Percentiles rank a stretch among this genome's conserved stretches.
Evolutionary conservation across 2,329 filamentous ascomycete genomes (phyloP).

Genomic region (Apiospora malaysiana): DNA sequence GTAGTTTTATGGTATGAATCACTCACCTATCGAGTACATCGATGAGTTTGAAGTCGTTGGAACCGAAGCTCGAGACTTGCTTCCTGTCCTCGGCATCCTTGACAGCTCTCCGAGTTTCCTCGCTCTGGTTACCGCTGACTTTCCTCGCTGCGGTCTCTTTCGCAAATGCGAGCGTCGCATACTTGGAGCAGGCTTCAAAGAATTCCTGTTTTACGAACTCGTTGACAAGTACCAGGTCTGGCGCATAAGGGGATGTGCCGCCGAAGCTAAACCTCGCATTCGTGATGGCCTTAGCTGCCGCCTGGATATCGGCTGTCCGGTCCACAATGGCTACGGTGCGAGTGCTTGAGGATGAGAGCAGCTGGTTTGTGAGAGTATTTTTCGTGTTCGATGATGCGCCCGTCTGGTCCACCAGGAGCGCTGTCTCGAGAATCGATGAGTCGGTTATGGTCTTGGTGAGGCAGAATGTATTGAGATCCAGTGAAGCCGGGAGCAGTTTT

Average conservation of each 20-base stretch:
- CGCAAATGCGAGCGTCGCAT: slow-evolving; percentile 38
- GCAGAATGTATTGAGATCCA: slow-evolving; percentile 37
- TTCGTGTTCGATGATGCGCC: not conserved
- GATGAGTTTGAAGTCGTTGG: slow-evolving; percentile 34
- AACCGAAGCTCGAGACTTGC: slow-evolving; percentile 34
- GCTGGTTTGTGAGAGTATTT: slow-evolving; percentile 24
- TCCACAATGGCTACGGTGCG: slow-evolving; percentile 64
- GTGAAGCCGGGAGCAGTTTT: slow-evolving; percentile 29
- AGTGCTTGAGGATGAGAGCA: slow-evolving; percentile 24
- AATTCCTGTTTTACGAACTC: slow-evolving; percentile 64
- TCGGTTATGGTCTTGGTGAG: slow-evolving; percentile 31
- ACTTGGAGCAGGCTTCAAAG: slow-evolving; percentile 52
- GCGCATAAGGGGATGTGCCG: slow-evolving; percentile 64
- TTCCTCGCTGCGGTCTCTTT: slow-evolving; percentile 25
- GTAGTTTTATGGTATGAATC: not conserved
- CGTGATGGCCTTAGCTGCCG: slow-evolving; percentile 59
- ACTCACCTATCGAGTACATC: slow-evolving; percentile 36
- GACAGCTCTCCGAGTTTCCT: slow-evolving; percentile 30
- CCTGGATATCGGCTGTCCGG: slow-evolving; percentile 59
- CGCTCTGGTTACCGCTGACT: slow-evolving; percentile 29
- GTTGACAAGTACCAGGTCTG: slow-evolving; percentile 68
- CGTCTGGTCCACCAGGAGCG: slow-evolving; percentile 37
- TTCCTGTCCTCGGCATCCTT: slow-evolving; percentile 35
- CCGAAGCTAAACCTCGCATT: slow-evolving; percentile 60
- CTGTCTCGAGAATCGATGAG: slow-evolving; percentile 27